A percentile compares a stretch with the other conserved stretches of the same genome.
Evolutionary conservation across 2,329 filamentous ascomycete species (phyloP).

Genomic region (Knufia fluminis): DNA sequence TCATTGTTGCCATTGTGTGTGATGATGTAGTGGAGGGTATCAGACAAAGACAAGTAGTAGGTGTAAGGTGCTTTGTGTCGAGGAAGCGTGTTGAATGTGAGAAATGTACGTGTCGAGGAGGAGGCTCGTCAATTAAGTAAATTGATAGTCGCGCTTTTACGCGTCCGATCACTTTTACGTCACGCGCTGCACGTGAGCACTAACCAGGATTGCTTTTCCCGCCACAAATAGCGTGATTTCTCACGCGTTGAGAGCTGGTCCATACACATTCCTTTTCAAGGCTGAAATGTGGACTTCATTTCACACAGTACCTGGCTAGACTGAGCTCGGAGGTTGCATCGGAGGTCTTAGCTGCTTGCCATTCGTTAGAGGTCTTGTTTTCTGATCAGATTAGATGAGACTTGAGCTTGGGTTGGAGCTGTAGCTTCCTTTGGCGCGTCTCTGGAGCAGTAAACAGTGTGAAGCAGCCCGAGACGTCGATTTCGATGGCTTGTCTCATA

Average conservation of each 20-base stretch:
- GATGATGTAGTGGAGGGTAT: conserved; percentile 11
- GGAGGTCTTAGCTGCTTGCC: neutral
- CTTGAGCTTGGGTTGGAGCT: neutral
- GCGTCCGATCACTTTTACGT: conserved; percentile 1
- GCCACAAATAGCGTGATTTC: conserved; percentile 1
- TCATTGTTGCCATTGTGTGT: conserved; percentile 63
- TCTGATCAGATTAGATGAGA: conserved; percentile 9
- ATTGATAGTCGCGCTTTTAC: conserved; percentile 3
- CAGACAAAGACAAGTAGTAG: conserved; percentile 10
- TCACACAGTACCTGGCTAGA: neutral
- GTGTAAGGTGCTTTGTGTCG: conserved; percentile 17
- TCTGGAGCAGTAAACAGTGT: conserved; percentile 6
- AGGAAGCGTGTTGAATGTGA: conserved; percentile 7
- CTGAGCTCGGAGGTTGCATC: neutral
- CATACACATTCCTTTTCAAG: conserved; percentile 2
- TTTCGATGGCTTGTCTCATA: neutral
- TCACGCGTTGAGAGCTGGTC: neutral
- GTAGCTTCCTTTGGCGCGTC: conserved; percentile 6
- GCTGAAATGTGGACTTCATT: conserved; percentile 2
- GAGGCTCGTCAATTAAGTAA: conserved; percentile 2
- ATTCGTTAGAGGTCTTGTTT: conserved; percentile 2
- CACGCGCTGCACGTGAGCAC: conserved; percentile 4
- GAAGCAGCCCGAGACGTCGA: neutral
- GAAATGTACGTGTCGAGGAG: conserved; percentile 12
- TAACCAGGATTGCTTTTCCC: neutral